Percentiles rank a stretch among this genome's conserved stretches.
phyloP scores from a whole-genome alignment of 2,329 filamentous ascomycete genomes.

The Xenosphaeropsis pyriputrescens region DNA sequence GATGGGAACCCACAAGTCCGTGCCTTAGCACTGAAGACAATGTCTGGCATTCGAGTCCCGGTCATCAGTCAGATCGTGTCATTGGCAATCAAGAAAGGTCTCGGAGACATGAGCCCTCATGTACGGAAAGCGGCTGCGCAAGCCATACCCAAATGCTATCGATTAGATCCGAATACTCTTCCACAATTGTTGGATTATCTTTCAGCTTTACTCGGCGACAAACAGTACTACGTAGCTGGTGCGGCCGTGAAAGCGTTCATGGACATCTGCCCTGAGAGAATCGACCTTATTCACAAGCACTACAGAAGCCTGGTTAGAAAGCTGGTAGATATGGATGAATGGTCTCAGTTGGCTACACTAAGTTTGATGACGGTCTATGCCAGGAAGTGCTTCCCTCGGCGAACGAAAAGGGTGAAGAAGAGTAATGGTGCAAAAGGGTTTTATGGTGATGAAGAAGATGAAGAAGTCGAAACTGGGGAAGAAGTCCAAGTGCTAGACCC shows the following conservation, averaged over 20 bases:
- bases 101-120: slow-evolving; percentile 84
- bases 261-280: slow-evolving; percentile 74
- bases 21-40: slow-evolving; percentile 84
- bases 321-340: slow-evolving; percentile 97
- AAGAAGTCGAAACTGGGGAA: slow-evolving; percentile 25
- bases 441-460: slow-evolving; percentile 54
- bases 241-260: slow-evolving; percentile 82
- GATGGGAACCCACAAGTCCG: slow-evolving; percentile 84
- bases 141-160: slow-evolving; percentile 91
- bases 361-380: slow-evolving; percentile 74
- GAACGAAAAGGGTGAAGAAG: slow-evolving; percentile 41
- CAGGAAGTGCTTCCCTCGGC: slow-evolving; percentile 71
- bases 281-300: slow-evolving; percentile 82
- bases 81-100: slow-evolving; percentile 86
- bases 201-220: slow-evolving; percentile 65
- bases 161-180: slow-evolving; percentile 71
- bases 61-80: slow-evolving; percentile 97
- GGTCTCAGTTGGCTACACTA: slow-evolving; percentile 79
- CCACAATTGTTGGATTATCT: slow-evolving; percentile 79
- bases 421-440: slow-evolving; percentile 50
- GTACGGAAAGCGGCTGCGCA: slow-evolving; percentile 87
- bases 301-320: slow-evolving; percentile 78
- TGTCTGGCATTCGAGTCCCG: slow-evolving; percentile 93
- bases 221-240: slow-evolving; percentile 92
- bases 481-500: slow-evolving; percentile 54